Conservation (phyloP, 106 monocot genomes). For the Hemerocallis citrina region DNA sequence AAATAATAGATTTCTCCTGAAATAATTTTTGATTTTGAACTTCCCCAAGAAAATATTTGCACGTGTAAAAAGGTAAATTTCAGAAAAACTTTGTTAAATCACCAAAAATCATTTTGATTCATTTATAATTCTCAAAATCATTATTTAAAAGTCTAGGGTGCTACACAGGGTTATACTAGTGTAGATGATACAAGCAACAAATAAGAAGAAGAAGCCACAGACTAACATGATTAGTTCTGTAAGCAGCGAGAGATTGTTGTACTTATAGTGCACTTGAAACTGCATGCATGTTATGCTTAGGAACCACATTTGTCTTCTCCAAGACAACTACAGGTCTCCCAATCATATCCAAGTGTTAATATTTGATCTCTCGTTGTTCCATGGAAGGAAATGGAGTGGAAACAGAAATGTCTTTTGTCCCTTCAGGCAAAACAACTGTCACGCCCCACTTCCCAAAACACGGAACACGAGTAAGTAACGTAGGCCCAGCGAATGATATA, state of each 20-base stretch:
- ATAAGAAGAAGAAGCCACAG: conserved; percentile 72
- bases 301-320: conserved; percentile 81
- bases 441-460: too few relatives aligned
- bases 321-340: conserved; percentile 83
- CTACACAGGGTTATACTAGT: too few relatives aligned
- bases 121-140: too few relatives aligned
- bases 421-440: conserved; percentile 96
- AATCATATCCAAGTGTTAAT: conserved; percentile 78
- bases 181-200: conserved; percentile 63
- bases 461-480: too few relatives aligned
- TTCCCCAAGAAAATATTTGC: too few relatives aligned
- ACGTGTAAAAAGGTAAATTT: too few relatives aligned
- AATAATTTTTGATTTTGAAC: too few relatives aligned
- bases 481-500: too few relatives aligned
- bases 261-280: conserved; percentile 56
- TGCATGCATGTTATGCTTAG: conserved; percentile 68
- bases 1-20: too few relatives aligned
- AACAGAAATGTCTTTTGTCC: conserved; percentile 64
- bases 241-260: conserved; percentile 74
- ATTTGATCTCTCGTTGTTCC: conserved; percentile 69
- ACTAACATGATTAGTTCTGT: conserved; percentile 81
- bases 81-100: too few relatives aligned
- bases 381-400: conserved; percentile 63
- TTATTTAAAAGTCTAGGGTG: too few relatives aligned
- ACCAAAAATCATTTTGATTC: too few relatives aligned